Evolutionary conservation across 345 rosid genomes (phyloP), one percentile per base, ranked within the genome.

Genomic region (Brassica incana): DNA sequence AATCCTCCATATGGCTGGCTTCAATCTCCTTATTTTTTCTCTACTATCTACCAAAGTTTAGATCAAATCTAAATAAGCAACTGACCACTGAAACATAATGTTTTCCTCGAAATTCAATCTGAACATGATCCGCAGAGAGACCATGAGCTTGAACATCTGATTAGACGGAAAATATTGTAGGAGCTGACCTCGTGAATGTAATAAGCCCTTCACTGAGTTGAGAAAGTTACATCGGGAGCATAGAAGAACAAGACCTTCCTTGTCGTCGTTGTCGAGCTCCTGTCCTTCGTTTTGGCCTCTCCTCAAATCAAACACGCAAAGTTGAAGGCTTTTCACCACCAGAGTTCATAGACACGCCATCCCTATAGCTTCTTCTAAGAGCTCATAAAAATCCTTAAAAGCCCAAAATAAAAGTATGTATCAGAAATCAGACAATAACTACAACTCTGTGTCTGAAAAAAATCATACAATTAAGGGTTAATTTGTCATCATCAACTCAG

Each of bases 261-360:
- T 95, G 81, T n/a, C n/a, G n/a, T n/a, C n/a, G n/a, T n/a, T n/a
- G n/a, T 95, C 98, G 0, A 89, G 86, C 73, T 95, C 99, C 78
- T 93, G 86, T 36, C 99, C 97, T 81, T 95, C 99, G 48, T 82
- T 79, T 69, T 91, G 98, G 9, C 98, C 99, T 79, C 99, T 88
- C 60, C 88, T 89, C 78, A 93, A 86, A 83, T 95, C 99, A 86
- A 95, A 90, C 71, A 95, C 81, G 79, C 99, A 95, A 18, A 95
- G 67, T 27, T 80, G 86, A 83, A 91, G 33, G 32, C 87, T 20
- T 88, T 80, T 91, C 95, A 72, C 64, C 68, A 50, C 65, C 66
- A 38, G 84, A 84, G 78, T 84, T 86, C 50, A 78, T 82, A 1
- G 98, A 20, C 23, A 90, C 69, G 97, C 87, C 88, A 91, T 82